A percentile compares a stretch with the other conserved stretches of the same genome.
phyloP scores from a whole-genome alignment of 768 basidiomycete species.

The Boletus subcaerulescens region DNA sequence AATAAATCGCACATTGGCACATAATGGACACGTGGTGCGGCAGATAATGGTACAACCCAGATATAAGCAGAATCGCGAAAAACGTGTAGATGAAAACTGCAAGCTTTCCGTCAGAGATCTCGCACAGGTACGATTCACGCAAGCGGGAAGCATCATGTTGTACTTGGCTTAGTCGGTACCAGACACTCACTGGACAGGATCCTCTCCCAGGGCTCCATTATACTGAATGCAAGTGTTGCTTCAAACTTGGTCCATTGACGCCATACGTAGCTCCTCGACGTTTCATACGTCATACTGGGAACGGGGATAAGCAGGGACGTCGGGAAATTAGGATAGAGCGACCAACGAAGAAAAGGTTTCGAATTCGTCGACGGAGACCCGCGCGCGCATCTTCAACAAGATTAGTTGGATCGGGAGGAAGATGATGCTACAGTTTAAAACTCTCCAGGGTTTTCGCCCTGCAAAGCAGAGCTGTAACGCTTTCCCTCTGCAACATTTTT shows the following conservation, averaged over 20 bases:
- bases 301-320: neutral
- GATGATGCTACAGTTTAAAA: no score
- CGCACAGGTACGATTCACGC: neutral
- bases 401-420: no score
- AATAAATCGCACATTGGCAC: conserved; percentile 54
- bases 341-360: no score
- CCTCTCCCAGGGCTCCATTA: conserved; percentile 73
- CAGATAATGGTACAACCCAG: conserved; percentile 54
- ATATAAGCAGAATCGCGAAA: conserved; percentile 42
- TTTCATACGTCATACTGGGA: conserved; percentile 8
- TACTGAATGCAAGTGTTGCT: conserved; percentile 53
- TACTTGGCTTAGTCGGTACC: no score
- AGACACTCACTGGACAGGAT: conserved; percentile 48
- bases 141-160: conserved; percentile 5
- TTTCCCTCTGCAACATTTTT: no score
- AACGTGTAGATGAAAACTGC: conserved; percentile 42
- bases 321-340: no score
- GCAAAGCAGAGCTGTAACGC: no score
- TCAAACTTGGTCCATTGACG: conserved; percentile 37
- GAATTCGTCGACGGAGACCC: no score
- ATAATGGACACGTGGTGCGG: conserved; percentile 56
- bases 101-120: conserved; percentile 4
- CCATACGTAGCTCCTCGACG: conserved; percentile 26
- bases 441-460: no score
- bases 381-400: no score